Conservation (phyloP, 169 alveolate species). For the Eimeria praecox region DNA sequence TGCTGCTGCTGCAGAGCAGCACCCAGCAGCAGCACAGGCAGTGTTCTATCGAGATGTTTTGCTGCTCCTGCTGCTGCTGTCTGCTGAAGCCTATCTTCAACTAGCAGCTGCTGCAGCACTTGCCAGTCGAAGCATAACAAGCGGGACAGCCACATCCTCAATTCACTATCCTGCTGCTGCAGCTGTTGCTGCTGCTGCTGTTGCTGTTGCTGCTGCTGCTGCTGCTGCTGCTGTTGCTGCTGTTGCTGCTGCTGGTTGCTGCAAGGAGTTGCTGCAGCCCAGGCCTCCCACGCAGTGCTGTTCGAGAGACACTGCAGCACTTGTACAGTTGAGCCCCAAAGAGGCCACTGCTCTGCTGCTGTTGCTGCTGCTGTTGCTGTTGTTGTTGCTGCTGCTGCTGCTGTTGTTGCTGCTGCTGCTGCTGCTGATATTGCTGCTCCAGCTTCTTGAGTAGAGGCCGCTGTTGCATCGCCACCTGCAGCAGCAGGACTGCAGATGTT, state of each 20-base stretch:
- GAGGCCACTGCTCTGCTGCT: slow-evolving; percentile 63
- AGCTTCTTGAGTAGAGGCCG: not conserved
- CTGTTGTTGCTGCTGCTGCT: slow-evolving; percentile 17
- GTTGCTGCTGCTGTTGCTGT: slow-evolving; percentile 41
- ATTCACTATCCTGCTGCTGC: slow-evolving; percentile 42
- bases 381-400: slow-evolving; percentile 24
- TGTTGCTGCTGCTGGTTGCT: not conserved
- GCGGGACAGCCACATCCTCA: slow-evolving; percentile 58
- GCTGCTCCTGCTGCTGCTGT: slow-evolving; percentile 28
- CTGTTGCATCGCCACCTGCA: not conserved
- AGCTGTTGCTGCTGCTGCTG: slow-evolving; percentile 58
- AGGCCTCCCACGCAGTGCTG: slow-evolving; percentile 1
- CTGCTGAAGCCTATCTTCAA: slow-evolving; percentile 46
- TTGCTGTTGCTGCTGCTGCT: not conserved
- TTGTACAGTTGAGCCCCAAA: slow-evolving; percentile 23
- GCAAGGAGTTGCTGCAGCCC: slow-evolving; percentile 41
- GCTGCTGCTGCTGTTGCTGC: slow-evolving; percentile 39
- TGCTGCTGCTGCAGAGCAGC: slow-evolving; percentile 74
- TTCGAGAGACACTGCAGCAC: slow-evolving; percentile 16
- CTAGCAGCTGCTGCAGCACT: slow-evolving; percentile 73
- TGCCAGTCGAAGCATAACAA: slow-evolving; percentile 69
- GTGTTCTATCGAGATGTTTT: not conserved
- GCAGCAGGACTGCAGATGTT: not conserved
- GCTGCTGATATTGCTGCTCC: not conserved
- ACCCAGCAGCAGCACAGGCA: slow-evolving; percentile 59